phyloP scores from a whole-genome alignment of 2,329 filamentous ascomycete genomes.

The Diaporthe longicolla region DNA sequence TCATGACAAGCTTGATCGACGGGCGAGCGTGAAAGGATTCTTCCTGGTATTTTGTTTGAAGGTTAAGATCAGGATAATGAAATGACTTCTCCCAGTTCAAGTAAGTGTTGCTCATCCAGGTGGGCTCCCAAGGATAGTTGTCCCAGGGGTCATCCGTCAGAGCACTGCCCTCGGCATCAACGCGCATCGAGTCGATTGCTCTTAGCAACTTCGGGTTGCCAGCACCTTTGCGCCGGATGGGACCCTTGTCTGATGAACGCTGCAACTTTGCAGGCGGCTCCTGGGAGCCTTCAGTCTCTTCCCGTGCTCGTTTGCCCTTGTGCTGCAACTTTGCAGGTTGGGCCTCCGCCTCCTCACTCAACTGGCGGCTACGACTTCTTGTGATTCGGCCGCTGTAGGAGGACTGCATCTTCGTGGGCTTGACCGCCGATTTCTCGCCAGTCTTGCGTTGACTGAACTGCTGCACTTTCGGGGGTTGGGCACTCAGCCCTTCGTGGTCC shows the following conservation, averaged over 20 bases:
- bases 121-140: background rate
- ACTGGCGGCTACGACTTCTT: background rate
- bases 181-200: background rate
- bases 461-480: background rate
- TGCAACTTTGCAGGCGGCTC: conserved; percentile 36
- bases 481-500: background rate
- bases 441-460: background rate
- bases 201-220: conserved; percentile 6
- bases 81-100: background rate
- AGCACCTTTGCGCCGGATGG: background rate
- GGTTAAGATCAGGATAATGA: conserved; percentile 5
- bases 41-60: conserved; percentile 71
- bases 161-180: background rate
- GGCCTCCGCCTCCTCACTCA: conserved; percentile 17
- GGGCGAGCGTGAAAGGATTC: conserved; percentile 88
- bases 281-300: background rate
- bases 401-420: conserved; percentile 4
- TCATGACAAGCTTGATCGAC: conserved; percentile 87
- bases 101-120: conserved; percentile 22
- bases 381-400: conserved; percentile 1
- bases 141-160: background rate
- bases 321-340: conserved; percentile 28
- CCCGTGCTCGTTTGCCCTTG: conserved; percentile 22
- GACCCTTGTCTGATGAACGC: background rate
- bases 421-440: background rate